Evolutionary conservation across 768 basidiomycete species (phyloP).

Genomic region (Tulasnella sp.): DNA sequence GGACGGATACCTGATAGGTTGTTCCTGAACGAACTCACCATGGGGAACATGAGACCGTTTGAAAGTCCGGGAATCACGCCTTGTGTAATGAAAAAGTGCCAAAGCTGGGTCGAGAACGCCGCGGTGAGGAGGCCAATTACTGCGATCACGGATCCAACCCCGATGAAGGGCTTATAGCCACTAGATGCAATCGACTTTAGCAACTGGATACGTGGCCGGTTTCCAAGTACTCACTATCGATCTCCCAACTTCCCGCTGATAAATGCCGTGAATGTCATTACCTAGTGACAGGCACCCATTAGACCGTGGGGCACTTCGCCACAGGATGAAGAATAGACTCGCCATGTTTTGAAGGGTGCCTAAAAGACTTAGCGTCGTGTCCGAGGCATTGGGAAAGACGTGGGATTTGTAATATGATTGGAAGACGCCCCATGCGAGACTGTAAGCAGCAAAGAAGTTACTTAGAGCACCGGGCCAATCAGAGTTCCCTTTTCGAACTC

Average conservation of each 20-base stretch:
- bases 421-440: slow-evolving; percentile 31
- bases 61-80: slow-evolving; percentile 27
- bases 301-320: not conserved
- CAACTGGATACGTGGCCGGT: not conserved
- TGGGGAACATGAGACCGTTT: slow-evolving; percentile 28
- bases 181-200: not conserved
- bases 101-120: slow-evolving; percentile 30
- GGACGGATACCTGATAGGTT: not conserved
- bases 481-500: not conserved
- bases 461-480: not conserved
- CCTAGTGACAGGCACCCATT: not conserved
- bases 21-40: not conserved
- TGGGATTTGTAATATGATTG: slow-evolving; percentile 28
- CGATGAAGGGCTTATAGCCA: slow-evolving; percentile 31
- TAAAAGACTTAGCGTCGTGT: slow-evolving; percentile 27
- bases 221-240: slow-evolving; percentile 23
- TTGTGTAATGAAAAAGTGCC: slow-evolving; percentile 32
- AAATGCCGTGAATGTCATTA: slow-evolving; percentile 31
- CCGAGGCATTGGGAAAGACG: slow-evolving; percentile 27
- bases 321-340: not conserved
- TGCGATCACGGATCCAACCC: slow-evolving; percentile 24
- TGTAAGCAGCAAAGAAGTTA: not conserved
- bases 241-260: slow-evolving; percentile 31
- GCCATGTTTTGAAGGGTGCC: slow-evolving; percentile 27
- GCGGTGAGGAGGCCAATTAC: slow-evolving; percentile 18